A percentile compares a stretch with the other conserved stretches of the same genome.
phyloP scores from a whole-genome alignment of 1,284 basidiomycete genomes.

The Laetiporus sulphureus region DNA sequence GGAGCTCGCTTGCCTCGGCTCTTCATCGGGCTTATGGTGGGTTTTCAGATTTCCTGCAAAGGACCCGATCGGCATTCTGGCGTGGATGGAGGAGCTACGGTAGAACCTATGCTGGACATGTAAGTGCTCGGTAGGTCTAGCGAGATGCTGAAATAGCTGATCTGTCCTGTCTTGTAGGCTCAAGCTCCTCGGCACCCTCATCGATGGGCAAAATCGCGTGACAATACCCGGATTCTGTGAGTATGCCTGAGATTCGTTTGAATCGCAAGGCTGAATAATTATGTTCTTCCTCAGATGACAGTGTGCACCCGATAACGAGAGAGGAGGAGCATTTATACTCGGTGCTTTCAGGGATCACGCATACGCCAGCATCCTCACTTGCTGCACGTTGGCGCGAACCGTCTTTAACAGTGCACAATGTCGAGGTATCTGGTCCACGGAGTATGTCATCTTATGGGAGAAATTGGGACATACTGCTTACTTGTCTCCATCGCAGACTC shows the following conservation, averaged over 20 bases:
- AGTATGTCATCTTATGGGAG: slow-evolving; percentile 38
- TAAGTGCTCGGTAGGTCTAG: slow-evolving; percentile 26
- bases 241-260: slow-evolving; percentile 24
- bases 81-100: slow-evolving; percentile 84
- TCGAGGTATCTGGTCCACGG: slow-evolving; percentile 68
- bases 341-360: slow-evolving; percentile 60
- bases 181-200: slow-evolving; percentile 70
- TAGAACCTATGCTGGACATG: slow-evolving; percentile 93
- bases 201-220: slow-evolving; percentile 51
- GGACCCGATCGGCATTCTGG: slow-evolving; percentile 85
- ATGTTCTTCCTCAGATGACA: slow-evolving; percentile 51
- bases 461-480: background rate
- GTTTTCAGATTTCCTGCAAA: slow-evolving; percentile 64
- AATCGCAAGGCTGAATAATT: slow-evolving; percentile 2
- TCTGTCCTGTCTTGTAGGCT: slow-evolving; percentile 43
- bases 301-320: slow-evolving; percentile 59
- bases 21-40: too few relatives aligned
- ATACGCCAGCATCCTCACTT: slow-evolving; percentile 59
- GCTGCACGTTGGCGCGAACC: slow-evolving; percentile 77
- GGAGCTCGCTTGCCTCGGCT: too few relatives aligned
- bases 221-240: slow-evolving; percentile 83
- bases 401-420: slow-evolving; percentile 65
- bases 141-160: background rate
- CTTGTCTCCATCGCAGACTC: slow-evolving; percentile 43
- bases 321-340: slow-evolving; percentile 66